Percentiles rank a stretch among this genome's conserved stretches.
Evolutionary conservation across 1,139 yeast species (phyloP).

Genomic region (Wickerhamomyces sp.): DNA sequence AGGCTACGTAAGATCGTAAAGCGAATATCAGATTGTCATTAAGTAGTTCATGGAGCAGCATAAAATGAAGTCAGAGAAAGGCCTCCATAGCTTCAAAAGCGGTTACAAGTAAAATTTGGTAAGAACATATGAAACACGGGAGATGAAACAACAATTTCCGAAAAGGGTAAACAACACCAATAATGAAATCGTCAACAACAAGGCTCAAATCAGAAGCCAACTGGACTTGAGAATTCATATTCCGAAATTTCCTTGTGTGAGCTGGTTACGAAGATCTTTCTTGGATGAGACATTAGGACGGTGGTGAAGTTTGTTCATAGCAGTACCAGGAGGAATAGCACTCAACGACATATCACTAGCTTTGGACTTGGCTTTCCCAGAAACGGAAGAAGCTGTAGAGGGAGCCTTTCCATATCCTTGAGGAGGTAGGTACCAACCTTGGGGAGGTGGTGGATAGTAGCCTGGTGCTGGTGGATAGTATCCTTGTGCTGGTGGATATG

Average conservation of each 20-base stretch:
- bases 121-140: too few species aligned
- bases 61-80: too few species aligned
- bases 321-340: slow-evolving; percentile 15
- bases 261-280: slow-evolving; percentile 21
- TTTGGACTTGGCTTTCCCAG: slow-evolving; percentile 9
- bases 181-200: too few species aligned
- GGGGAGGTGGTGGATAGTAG: slow-evolving; percentile 4
- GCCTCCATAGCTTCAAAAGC: too few species aligned
- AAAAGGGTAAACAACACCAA: too few species aligned
- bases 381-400: slow-evolving; percentile 4
- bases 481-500: slow-evolving; percentile 4
- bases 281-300: slow-evolving; percentile 17
- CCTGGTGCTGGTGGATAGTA: slow-evolving; percentile 8
- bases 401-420: slow-evolving; percentile 12
- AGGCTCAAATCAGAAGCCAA: too few species aligned
- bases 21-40: too few species aligned
- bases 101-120: too few species aligned
- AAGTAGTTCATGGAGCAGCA: too few species aligned
- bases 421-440: slow-evolving; percentile 5
- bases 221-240: too few species aligned
- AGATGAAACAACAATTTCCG: too few species aligned
- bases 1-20: too few species aligned
- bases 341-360: slow-evolving; percentile 18
- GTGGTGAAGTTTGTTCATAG: slow-evolving; percentile 18
- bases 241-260: slow-evolving; percentile 24